phyloP scores from a whole-genome alignment of 2,329 filamentous ascomycete genomes.

The Sporothrix pallida region DNA sequence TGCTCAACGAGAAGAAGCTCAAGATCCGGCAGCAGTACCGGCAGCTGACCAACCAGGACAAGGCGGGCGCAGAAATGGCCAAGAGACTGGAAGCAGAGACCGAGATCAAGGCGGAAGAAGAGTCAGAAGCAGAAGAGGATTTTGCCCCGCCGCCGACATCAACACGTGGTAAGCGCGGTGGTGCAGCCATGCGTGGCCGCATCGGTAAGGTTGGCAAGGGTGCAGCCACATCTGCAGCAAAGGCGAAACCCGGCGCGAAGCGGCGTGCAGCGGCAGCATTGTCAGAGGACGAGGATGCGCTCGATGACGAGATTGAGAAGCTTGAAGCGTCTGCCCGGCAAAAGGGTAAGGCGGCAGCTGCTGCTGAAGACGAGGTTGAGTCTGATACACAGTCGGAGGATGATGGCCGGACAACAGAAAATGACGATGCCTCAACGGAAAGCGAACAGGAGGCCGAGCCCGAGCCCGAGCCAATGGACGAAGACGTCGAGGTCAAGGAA shows the following conservation, averaged over 20 bases:
- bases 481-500: slow-evolving; percentile 20
- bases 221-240: slow-evolving; percentile 31
- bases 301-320: slow-evolving; percentile 54
- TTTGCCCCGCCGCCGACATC: neutral
- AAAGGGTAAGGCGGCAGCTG: neutral
- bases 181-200: neutral
- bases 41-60: slow-evolving; percentile 51
- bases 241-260: slow-evolving; percentile 42
- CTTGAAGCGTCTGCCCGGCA: neutral
- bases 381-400: slow-evolving; percentile 20
- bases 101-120: slow-evolving; percentile 41
- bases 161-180: slow-evolving; percentile 4
- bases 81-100: slow-evolving; percentile 32
- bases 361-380: neutral
- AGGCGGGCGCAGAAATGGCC: neutral
- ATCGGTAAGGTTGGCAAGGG: neutral
- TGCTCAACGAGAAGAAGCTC: slow-evolving; percentile 80
- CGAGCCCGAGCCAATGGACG: slow-evolving; percentile 39
- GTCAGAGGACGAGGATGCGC: slow-evolving; percentile 49
- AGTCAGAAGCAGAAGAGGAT: slow-evolving; percentile 3
- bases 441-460: slow-evolving; percentile 50
- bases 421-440: slow-evolving; percentile 52
- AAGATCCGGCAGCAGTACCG: slow-evolving; percentile 77
- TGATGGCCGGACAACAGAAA: slow-evolving; percentile 41
- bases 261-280: slow-evolving; percentile 48